A percentile compares a stretch with the other conserved stretches of the same genome.
Evolutionary conservation across 495 filamentous ascomycete species (phyloP).

Genomic region (Hamigera avellanea): DNA sequence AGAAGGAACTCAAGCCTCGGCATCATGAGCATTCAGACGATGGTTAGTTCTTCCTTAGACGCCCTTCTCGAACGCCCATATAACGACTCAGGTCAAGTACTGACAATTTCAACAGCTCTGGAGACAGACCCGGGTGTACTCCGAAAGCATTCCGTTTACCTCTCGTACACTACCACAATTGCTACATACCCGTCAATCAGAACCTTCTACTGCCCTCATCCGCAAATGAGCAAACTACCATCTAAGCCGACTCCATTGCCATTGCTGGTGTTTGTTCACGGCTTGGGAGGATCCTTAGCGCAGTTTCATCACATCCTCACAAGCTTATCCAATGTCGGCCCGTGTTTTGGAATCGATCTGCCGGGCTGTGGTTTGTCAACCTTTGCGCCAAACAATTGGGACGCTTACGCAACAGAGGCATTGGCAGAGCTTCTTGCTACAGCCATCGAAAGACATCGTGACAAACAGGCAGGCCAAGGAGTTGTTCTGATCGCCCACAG

Average conservation of each 20-base stretch:
- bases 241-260: constrained; percentile 61
- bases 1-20: constrained; percentile 10
- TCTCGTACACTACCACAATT: constrained; percentile 55
- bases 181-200: constrained; percentile 68
- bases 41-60: constrained; percentile 13
- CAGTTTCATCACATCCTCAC: constrained; percentile 78
- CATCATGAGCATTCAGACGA: constrained; percentile 18
- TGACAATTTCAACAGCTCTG: constrained; percentile 13
- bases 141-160: constrained; percentile 60
- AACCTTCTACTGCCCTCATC: constrained; percentile 73
- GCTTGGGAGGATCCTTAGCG: constrained; percentile 76
- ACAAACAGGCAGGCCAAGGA: constrained; percentile 52
- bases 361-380: constrained; percentile 77
- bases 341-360: constrained; percentile 84
- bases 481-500: constrained; percentile 80
- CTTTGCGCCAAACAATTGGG: constrained; percentile 59
- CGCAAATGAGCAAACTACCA: constrained; percentile 67
- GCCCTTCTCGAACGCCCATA: background rate
- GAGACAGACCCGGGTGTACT: constrained; percentile 64
- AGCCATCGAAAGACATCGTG: constrained; percentile 61
- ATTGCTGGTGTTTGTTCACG: constrained; percentile 82
- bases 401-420: constrained; percentile 66
- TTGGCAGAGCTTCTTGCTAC: constrained; percentile 61
- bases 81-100: background rate
- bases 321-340: constrained; percentile 70